Conservation (phyloP, 2,329 filamentous ascomycete genomes). For the Epichloe uncinata region DNA sequence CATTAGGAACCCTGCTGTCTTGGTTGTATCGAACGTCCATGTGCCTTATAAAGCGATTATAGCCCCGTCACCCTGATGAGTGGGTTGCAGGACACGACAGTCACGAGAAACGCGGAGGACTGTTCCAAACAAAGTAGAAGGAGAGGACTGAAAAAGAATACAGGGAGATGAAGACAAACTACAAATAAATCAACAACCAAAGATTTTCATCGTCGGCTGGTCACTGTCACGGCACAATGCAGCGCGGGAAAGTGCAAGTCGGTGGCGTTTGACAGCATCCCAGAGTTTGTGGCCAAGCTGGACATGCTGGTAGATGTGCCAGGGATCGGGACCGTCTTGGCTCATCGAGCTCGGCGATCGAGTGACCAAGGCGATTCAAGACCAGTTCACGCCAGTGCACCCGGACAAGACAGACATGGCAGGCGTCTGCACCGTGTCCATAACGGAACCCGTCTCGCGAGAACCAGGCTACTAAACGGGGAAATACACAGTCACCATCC, state of each 20-base stretch:
- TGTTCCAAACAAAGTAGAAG: not conserved
- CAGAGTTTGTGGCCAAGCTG: constrained; percentile 27
- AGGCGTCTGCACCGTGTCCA: constrained; percentile 25
- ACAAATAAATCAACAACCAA: not conserved
- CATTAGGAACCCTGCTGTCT: not conserved
- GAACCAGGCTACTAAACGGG: constrained; percentile 15
- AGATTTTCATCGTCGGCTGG: constrained; percentile 20
- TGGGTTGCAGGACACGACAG: not conserved
- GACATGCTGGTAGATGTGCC: constrained; percentile 26
- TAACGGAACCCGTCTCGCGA: constrained; percentile 22
- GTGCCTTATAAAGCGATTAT: not conserved
- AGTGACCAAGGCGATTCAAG: constrained; percentile 27
- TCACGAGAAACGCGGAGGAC: constrained; percentile 1
- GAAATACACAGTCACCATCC: constrained; percentile 29
- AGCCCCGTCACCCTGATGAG: not conserved
- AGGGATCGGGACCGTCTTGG: constrained; percentile 23
- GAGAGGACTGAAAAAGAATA: not conserved
- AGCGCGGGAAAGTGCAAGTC: constrained; percentile 27
- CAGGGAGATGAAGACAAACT: too few relatives aligned
- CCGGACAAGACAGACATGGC: constrained; percentile 27
- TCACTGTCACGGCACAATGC: constrained; percentile 27
- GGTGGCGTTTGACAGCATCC: constrained; percentile 31
- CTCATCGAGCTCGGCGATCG: constrained; percentile 28
- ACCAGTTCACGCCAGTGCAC: constrained; percentile 23
- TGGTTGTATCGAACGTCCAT: not conserved